Evolutionary conservation across 805 yeast species (phyloP), one percentile per base, ranked within the genome.

Genomic region (Clavispora fructus): DNA sequence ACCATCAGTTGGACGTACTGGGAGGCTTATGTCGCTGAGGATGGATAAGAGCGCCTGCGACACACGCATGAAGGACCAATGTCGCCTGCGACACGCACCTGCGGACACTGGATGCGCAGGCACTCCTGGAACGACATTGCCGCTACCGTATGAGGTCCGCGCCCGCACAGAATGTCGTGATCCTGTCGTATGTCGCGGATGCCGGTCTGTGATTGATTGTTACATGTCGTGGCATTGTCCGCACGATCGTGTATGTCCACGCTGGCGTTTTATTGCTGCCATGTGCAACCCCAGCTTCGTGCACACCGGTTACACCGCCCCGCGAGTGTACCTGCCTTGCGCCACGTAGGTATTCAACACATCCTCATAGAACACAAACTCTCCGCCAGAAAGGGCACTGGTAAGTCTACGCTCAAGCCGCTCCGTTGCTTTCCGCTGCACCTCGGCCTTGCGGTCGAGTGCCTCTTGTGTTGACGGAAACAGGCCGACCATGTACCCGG

Each of bases 401-500:
- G 47, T 43, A 11, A 69, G 40, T 27, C 74, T 51, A 31, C 73
- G 46, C 35, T 50, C 47, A 6, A 69, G 48, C 39, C 74, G 52
- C 10, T 59, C 59, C 9, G 41, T 40, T 42, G 65, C 68, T 23
- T 69, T 51, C 10, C 48, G 46, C 6, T 50, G 51, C 10, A 58
- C 52, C 8, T 57, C 39, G 10, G 47, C 46, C 44, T 59, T 55
- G 23, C 69, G 47, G 25, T 56, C 48, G 32, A 29, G 40, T 17
- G 46, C 56, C 45, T 68, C 73, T 44, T 67, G 71, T 1, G 70
- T 66, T 33, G 54, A 52, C 7, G 69, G 70, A 44, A 69, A 69
- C 39, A 65, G 70, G 17, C 69, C 67, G 16, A 53, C 51, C 71
- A 68, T 68, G 48, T 64, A 69, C 14, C 73, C 73, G 2, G 73